Conservation (phyloP, 345 rosid species). For the Tarenaya hassleriana region DNA sequence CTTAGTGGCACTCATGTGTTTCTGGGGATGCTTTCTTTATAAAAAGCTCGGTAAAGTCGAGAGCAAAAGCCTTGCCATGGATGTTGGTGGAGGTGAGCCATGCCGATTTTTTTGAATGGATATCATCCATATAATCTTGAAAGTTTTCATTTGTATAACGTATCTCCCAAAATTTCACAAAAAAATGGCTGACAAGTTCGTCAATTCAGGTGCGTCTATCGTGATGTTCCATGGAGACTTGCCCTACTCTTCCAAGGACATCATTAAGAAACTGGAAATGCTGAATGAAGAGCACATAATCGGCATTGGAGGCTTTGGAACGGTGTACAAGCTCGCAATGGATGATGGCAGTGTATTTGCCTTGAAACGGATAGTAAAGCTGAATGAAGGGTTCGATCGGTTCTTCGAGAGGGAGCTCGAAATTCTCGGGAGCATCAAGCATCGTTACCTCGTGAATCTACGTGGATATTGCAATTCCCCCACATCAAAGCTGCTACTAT, state of each 20-base stretch:
- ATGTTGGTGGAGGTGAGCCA: conserved; percentile 77
- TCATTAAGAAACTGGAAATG: conserved; percentile 81
- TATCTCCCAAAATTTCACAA: conserved; percentile 12
- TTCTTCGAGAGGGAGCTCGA: conserved; percentile 97
- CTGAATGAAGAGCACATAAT: conserved; percentile 83
- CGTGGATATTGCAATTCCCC: conserved; percentile 98
- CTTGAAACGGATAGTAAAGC: conserved; percentile 71
- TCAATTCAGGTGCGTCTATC: conserved; percentile 76
- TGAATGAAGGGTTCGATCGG: conserved; percentile 91
- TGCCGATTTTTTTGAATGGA: conserved; percentile 17
- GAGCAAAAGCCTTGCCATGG: conserved; percentile 63
- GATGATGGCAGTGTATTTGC: conserved; percentile 95
- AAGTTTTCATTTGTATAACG: conserved; percentile 4
- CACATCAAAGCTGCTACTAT: conserved; percentile 74
- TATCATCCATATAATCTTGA: conserved; percentile 15
- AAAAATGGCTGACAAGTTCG: conserved; percentile 9
- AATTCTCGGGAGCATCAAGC: conserved; percentile 97
- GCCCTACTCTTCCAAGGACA: conserved; percentile 93
- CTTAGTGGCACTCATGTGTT: conserved; percentile 98
- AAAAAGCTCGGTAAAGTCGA: conserved; percentile 93
- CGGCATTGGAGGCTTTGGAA: conserved; percentile 95
- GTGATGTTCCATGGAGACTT: conserved; percentile 98
- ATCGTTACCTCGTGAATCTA: conserved; percentile 86
- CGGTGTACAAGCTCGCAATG: conserved; percentile 91
- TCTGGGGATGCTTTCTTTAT: conserved; percentile 97